Evolutionary conservation across 2,329 filamentous ascomycete genomes (phyloP).

Genomic region (Thelonectria blattea): DNA sequence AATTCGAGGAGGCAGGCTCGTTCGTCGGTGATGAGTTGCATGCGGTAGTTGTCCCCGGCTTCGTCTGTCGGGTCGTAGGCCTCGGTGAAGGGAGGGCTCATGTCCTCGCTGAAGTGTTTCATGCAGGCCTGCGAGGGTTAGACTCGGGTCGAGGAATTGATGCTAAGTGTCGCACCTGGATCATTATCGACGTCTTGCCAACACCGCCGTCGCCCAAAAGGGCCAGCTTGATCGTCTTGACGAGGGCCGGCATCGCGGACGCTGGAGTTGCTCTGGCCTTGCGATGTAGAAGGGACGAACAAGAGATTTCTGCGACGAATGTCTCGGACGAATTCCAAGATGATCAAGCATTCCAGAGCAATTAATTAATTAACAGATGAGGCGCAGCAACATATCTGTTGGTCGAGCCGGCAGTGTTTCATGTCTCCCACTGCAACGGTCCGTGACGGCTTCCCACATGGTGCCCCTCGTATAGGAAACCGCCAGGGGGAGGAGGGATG

Average conservation of each 20-base stretch:
- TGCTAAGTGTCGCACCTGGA: neutral
- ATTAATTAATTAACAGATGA: too few species aligned
- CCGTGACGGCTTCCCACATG: neutral
- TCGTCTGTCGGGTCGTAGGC: neutral
- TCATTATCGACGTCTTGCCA: neutral
- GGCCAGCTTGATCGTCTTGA: neutral
- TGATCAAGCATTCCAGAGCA: too few species aligned
- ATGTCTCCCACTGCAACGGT: neutral
- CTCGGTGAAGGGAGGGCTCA: too few species aligned
- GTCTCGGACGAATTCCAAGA: neutral
- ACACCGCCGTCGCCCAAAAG: neutral
- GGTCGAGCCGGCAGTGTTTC: neutral
- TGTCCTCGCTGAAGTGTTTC: neutral
- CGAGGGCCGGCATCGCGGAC: neutral
- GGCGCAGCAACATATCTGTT: neutral
- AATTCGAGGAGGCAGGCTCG: neutral
- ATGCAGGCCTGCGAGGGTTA: neutral
- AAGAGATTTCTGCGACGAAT: neutral
- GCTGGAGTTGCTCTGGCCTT: neutral
- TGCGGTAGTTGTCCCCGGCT: neutral
- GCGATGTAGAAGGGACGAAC: neutral
- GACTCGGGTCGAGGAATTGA: too few species aligned
- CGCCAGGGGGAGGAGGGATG: too few species aligned
- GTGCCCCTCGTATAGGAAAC: neutral
- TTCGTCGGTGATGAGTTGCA: neutral